These are phyloP conservation scores for Curvularia sp. DNA, from an alignment of 2,329 filamentous ascomycete genomes.

Conservation along the genomic window DNA sequence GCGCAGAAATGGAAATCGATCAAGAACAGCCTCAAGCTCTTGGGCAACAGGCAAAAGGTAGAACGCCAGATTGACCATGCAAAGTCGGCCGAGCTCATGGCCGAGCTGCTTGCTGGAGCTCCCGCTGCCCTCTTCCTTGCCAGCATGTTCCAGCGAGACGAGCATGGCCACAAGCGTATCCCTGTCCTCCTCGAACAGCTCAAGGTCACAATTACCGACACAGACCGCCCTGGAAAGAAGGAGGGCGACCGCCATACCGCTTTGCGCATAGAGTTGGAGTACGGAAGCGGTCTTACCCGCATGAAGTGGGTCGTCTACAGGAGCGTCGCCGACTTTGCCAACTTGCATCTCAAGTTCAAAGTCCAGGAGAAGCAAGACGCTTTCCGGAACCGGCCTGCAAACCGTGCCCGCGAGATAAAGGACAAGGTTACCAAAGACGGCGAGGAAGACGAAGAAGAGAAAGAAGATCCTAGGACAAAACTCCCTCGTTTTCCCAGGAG, in stretches of 20 bases:
- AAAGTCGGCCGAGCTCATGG: conserved; percentile 96
- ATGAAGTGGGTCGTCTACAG: conserved; percentile 97
- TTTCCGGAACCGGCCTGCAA: conserved; percentile 68
- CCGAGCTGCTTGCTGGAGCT: conserved; percentile 88
- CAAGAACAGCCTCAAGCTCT: conserved; percentile 84
- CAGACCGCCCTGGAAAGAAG: conserved; percentile 56
- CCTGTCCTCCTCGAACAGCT: conserved; percentile 94
- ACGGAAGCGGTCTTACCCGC: conserved; percentile 90
- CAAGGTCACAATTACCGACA: conserved; percentile 85
- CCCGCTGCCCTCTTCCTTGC: conserved; percentile 93
- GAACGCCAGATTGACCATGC: conserved; percentile 87
- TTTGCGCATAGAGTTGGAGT: conserved; percentile 92
- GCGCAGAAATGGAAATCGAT: conserved; percentile 91
- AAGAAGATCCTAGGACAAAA: conserved; percentile 71
- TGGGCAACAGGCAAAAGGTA: conserved; percentile 78
- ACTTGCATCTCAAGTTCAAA: conserved; percentile 93
- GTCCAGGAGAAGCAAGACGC: conserved; percentile 83
- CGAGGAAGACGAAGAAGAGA: conserved; percentile 53
- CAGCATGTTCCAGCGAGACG: conserved; percentile 97
- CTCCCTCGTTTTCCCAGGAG: conserved; percentile 90
- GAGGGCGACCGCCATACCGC: conserved; percentile 73
- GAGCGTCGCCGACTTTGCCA: conserved; percentile 87
- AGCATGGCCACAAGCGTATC: conserved; percentile 93
- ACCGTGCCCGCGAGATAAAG: conserved; percentile 25
- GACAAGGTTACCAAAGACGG: conserved; percentile 31